Evolutionary conservation across 257 asterid genomes (phyloP).

Genomic region (Nemophila menziesii): DNA sequence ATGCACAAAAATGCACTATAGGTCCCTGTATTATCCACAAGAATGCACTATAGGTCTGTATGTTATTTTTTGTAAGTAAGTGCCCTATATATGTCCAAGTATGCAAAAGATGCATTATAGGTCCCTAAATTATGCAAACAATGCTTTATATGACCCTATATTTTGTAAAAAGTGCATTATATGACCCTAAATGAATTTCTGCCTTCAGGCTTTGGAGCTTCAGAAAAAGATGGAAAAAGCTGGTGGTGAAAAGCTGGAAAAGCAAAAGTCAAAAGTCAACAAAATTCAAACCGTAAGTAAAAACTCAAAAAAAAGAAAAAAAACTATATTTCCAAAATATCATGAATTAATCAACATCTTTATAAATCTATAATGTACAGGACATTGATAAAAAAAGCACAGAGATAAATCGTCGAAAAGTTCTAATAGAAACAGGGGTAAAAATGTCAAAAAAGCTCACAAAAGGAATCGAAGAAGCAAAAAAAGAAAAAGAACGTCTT

Average conservation of each 20-base stretch:
- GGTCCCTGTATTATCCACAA: no score
- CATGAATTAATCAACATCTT: neutral
- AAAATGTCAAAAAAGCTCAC: conserved; percentile 58
- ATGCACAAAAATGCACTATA: no score
- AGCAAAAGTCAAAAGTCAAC: conserved; percentile 53
- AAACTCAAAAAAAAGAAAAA: no score
- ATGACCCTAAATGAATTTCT: no score
- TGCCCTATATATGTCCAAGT: no score
- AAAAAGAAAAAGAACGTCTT: conserved; percentile 56
- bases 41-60: no score
- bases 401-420: conserved; percentile 78
- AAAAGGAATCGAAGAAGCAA: conserved; percentile 78
- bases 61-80: no score
- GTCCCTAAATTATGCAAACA: no score
- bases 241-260: conserved; percentile 77
- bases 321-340: neutral
- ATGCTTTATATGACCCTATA: no score
- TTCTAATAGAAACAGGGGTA: conserved; percentile 72
- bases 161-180: no score
- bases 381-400: conserved; percentile 66
- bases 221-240: conserved; percentile 92
- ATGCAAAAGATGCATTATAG: no score
- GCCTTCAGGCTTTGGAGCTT: conserved; percentile 60
- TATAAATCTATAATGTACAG: conserved; percentile 24
- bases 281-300: conserved; percentile 76